Evolutionary conservation across 2,329 filamentous ascomycete species (phyloP).

Genomic region (Alternaria panax): DNA sequence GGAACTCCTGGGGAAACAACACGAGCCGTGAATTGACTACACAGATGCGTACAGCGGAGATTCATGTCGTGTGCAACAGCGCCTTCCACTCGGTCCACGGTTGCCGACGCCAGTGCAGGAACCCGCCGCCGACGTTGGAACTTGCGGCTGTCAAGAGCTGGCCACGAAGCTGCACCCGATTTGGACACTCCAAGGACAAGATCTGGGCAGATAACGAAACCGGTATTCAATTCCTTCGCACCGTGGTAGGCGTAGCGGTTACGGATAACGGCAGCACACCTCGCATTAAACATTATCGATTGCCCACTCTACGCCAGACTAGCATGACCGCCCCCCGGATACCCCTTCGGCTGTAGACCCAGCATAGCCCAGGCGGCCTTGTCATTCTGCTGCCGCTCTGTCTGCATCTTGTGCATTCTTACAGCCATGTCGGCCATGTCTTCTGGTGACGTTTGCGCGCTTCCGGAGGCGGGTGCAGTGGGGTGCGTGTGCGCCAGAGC

Average conservation of each 20-base stretch:
- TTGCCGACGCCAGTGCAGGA: conserved; percentile 7
- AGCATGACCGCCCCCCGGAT: conserved; percentile 15
- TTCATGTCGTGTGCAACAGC: neutral
- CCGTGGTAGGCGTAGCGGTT: conserved; percentile 1
- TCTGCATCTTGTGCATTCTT: conserved; percentile 28
- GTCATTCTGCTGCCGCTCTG: conserved; percentile 26
- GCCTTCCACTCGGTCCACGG: neutral
- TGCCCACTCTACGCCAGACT: conserved; percentile 12
- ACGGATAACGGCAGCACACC: neutral
- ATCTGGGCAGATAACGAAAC: neutral
- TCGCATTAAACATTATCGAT: neutral
- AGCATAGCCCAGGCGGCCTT: conserved; percentile 25
- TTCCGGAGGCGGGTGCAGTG: neutral
- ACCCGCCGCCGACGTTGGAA: conserved; percentile 3
- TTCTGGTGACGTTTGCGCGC: conserved; percentile 3
- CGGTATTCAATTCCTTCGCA: neutral
- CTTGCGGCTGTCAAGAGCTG: neutral
- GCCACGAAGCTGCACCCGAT: neutral
- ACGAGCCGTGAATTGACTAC: neutral
- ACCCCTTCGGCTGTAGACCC: conserved; percentile 15
- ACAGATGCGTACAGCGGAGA: neutral
- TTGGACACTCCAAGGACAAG: neutral
- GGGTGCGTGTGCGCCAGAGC: conserved; percentile 5
- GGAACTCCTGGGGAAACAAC: conserved; percentile 1
- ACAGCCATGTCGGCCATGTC: conserved; percentile 25